These are phyloP conservation scores for Fusarium buharicum DNA, from an alignment of 2,329 filamentous ascomycete species.

Conservation along the genomic window DNA sequence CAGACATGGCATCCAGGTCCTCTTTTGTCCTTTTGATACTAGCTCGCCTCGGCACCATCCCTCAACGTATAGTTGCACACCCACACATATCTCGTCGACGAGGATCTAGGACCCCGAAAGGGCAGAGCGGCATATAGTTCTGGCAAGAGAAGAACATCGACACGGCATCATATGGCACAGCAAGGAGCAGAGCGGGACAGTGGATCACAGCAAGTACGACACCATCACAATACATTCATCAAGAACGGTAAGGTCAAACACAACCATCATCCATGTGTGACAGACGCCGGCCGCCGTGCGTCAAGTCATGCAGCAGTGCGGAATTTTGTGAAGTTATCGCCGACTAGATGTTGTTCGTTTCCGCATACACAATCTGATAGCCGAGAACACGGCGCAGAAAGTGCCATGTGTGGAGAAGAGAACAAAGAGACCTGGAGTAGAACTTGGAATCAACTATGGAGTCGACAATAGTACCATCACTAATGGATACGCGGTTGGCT, in stretches of 20 bases:
- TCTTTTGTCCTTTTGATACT: slow-evolving; percentile 22
- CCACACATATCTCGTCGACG: slow-evolving; percentile 16
- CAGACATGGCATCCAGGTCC: slow-evolving; percentile 7
- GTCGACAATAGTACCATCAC: slow-evolving; percentile 26
- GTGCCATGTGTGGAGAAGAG: slow-evolving; percentile 22
- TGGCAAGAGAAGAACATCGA: slow-evolving; percentile 6
- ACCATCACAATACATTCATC: slow-evolving; percentile 25
- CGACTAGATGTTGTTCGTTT: slow-evolving; percentile 27
- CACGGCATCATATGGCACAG: slow-evolving; percentile 39
- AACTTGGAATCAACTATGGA: slow-evolving; percentile 29
- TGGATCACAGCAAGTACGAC: slow-evolving; percentile 26
- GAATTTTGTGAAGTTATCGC: slow-evolving; percentile 34
- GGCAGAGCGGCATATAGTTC: slow-evolving; percentile 30
- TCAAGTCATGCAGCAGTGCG: slow-evolving; percentile 37
- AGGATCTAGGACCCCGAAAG: slow-evolving; percentile 29
- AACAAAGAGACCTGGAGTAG: slow-evolving; percentile 15
- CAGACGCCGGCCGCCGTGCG: slow-evolving; percentile 31
- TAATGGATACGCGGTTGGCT: slow-evolving; percentile 31
- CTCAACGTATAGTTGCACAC: slow-evolving; percentile 27
- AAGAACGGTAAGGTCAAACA: slow-evolving; percentile 31
- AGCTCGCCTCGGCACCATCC: slow-evolving; percentile 22
- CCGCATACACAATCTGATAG: slow-evolving; percentile 24
- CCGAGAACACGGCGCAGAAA: slow-evolving; percentile 15
- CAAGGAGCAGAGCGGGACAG: slow-evolving; percentile 22
- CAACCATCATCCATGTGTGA: slow-evolving; percentile 39